Evolutionary conservation across 352 stramenopile genomes (phyloP), one percentile per base, ranked within the genome.

Genomic region (Thalassiosira exigua): DNA sequence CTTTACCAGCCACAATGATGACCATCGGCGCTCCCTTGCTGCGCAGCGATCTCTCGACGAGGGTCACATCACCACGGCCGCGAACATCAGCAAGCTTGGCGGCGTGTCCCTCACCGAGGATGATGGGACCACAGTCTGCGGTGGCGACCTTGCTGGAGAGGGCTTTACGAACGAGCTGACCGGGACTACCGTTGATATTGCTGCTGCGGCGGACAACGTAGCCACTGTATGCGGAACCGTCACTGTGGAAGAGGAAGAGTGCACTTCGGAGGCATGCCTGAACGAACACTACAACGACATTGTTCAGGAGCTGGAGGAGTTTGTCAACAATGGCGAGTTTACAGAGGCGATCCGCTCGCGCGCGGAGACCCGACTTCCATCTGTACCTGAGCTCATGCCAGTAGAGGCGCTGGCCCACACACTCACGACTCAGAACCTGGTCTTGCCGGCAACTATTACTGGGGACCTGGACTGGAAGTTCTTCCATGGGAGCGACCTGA

Each of bases 11-110:
- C 26, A n/a, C 11, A 32, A 14, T 4, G 41, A n/a, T 48, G n/a
- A n/a, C n/a, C n/a, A n/a, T n/a, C n/a, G n/a, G n/a, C n/a, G n/a
- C n/a, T n/a, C n/a, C n/a, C n/a, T n/a, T n/a, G 36, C 36, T 7
- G 7, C 36, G 7, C 7, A 7, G 7, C 7, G 36, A 14, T 14
- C 14, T 7, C 36, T 44, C 36, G 7, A 7, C 7, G 36, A 44
- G 7, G 36, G 7, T 7, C 36, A 44, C 36, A 32, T 24, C 46
- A 58, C 46, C 14, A 9, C 44, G 26, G 69, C 75, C 73, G 48
- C 76, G 4, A 74, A 69, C 44, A 74, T 84, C 19, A 84, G 62
- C 12, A 76, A 61, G 22, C 75, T 84, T 56, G 75, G 75, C 12
- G 65, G 53, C 44, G 75, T 68, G 22, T 70, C 67, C 11, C 48